Evolutionary conservation across 768 basidiomycete genomes (phyloP).

Genomic region (Leccinum incarnatum): DNA sequence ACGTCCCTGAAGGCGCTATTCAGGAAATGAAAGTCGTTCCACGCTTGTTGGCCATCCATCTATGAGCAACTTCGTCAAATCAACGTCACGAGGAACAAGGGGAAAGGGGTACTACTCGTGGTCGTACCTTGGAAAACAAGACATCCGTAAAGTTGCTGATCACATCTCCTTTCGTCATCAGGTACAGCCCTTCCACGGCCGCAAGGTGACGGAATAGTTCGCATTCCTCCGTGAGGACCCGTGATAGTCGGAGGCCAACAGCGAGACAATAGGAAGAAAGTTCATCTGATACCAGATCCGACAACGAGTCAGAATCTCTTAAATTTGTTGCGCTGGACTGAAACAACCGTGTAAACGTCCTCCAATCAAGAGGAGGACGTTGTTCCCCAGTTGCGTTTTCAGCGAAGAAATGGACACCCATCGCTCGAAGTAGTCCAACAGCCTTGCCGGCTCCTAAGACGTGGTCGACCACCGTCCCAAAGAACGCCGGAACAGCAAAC

Average conservation of each 20-base stretch:
- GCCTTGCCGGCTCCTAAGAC: constrained; percentile 74
- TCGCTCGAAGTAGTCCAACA: constrained; percentile 66
- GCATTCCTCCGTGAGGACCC: constrained; percentile 66
- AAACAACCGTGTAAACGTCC: constrained; percentile 42
- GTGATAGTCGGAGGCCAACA: constrained; percentile 51
- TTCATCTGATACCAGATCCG: constrained; percentile 60
- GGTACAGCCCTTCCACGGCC: constrained; percentile 64
- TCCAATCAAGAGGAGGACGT: constrained; percentile 36
- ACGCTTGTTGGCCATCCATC: constrained; percentile 73
- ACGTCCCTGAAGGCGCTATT: constrained; percentile 75
- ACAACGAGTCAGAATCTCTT: constrained; percentile 62
- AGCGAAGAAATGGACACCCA: constrained; percentile 32
- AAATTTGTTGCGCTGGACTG: constrained; percentile 29
- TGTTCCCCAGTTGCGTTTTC: constrained; percentile 18
- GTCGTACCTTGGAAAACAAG: constrained; percentile 65
- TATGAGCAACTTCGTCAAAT: constrained; percentile 24
- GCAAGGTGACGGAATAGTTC: constrained; percentile 58
- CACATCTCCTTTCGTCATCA: constrained; percentile 77
- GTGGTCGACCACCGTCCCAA: constrained; percentile 55
- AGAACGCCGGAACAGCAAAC: constrained; percentile 52
- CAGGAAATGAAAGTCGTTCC: constrained; percentile 82
- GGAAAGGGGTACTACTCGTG: constrained; percentile 3
- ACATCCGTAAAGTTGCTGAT: constrained; percentile 72
- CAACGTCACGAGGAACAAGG: neutral
- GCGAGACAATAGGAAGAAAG: constrained; percentile 54